These are phyloP conservation scores for Peronospora tabacina DNA, from an alignment of 352 stramenopile genomes.

Conservation along the genomic window DNA sequence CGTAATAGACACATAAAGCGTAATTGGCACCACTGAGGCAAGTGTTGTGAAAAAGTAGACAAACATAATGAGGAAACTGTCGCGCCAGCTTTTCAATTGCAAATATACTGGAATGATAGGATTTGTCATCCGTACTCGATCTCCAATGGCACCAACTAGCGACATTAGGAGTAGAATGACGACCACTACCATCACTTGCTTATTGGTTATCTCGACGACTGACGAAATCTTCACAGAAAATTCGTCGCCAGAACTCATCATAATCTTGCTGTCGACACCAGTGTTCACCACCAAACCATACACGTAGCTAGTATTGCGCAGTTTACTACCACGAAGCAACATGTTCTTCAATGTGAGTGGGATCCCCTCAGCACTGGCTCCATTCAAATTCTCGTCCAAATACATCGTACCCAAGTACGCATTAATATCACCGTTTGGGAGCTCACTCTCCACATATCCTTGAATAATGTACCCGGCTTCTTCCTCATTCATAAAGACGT, in stretches of 20 bases:
- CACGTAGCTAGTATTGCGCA: conserved; percentile 86
- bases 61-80: conserved; percentile 53
- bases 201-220: conserved; percentile 83
- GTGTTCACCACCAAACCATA: conserved; percentile 92
- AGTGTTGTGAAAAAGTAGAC: conserved; percentile 84
- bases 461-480: conserved; percentile 54
- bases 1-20: conserved; percentile 85
- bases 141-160: conserved; percentile 50
- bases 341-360: conserved; percentile 84
- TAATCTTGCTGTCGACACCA: conserved; percentile 88
- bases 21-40: conserved; percentile 82
- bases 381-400: conserved; percentile 44
- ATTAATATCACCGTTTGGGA: conserved; percentile 78
- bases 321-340: conserved; percentile 82
- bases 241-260: conserved; percentile 83
- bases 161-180: conserved; percentile 66
- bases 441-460: conserved; percentile 72
- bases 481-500: conserved; percentile 63
- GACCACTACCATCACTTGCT: conserved; percentile 78
- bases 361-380: conserved; percentile 32
- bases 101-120: conserved; percentile 35
- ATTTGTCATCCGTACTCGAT: conserved; percentile 46
- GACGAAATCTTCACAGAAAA: conserved; percentile 78
- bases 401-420: conserved; percentile 67
- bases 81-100: conserved; percentile 25